phyloP scores from a whole-genome alignment of 345 rosid species.

The Physaria fendleri region DNA sequence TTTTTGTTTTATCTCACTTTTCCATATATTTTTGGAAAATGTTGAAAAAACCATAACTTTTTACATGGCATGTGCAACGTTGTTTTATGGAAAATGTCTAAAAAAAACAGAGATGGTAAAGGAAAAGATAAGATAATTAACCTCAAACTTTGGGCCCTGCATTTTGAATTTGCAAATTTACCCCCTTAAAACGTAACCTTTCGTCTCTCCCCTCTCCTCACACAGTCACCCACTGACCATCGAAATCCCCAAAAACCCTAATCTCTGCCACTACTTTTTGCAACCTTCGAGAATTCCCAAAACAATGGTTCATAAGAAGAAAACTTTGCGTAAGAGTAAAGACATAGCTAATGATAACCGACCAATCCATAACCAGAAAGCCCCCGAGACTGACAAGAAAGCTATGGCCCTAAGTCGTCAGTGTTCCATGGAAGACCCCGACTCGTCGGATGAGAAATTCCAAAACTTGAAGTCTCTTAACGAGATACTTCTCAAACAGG shows the following conservation, averaged over 20 bases:
- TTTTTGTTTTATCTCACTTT: too few species aligned
- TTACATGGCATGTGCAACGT: too few species aligned
- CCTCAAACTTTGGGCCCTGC: constrained; percentile 30
- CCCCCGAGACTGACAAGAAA: constrained; percentile 6
- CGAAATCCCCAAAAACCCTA: constrained; percentile 14
- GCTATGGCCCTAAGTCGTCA: constrained; percentile 9
- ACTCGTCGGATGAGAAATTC: constrained; percentile 33
- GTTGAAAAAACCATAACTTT: too few species aligned
- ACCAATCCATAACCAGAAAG: not conserved
- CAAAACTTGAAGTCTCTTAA: constrained; percentile 55
- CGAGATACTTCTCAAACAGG: constrained; percentile 47
- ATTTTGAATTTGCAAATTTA: constrained; percentile 30
- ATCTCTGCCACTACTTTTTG: not conserved
- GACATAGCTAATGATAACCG: not conserved
- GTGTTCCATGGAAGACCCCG: constrained; percentile 34
- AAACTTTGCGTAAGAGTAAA: constrained; percentile 13
- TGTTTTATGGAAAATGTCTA: too few species aligned
- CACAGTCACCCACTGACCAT: not conserved
- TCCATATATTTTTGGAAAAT: too few species aligned
- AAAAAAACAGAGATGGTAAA: too few species aligned
- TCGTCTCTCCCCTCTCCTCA: constrained; percentile 2
- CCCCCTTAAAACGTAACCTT: not conserved
- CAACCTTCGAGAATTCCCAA: not conserved
- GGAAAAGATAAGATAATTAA: not conserved
- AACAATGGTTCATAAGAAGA: constrained; percentile 25